These are phyloP conservation scores for Lactarius akahatsu DNA, from an alignment of 768 basidiomycete species.

Conservation along the genomic window DNA sequence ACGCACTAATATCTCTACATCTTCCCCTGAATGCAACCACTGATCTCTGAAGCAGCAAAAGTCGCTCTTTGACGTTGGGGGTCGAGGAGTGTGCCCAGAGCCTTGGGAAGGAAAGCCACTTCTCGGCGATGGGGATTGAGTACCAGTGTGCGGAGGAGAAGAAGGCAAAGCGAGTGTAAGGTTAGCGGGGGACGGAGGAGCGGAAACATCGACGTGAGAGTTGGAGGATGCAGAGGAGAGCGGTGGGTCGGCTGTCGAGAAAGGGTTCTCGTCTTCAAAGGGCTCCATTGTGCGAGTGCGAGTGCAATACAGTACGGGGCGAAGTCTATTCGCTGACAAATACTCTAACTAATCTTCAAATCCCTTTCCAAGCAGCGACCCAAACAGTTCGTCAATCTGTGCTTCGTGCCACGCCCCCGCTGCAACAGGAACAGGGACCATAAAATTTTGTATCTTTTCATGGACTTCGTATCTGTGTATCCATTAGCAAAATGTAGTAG, in stretches of 20 bases:
- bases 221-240: constrained; percentile 52
- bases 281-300: constrained; percentile 34
- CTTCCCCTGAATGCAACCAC: constrained; percentile 78
- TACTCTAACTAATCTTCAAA: constrained; percentile 24
- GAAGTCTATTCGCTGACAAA: constrained; percentile 14
- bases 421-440: constrained; percentile 74
- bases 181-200: constrained; percentile 54
- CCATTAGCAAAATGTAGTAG: background rate
- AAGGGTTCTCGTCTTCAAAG: constrained; percentile 46
- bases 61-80: constrained; percentile 64
- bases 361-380: constrained; percentile 78
- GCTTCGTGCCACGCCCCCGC: constrained; percentile 87
- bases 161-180: constrained; percentile 46
- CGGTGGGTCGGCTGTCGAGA: constrained; percentile 38
- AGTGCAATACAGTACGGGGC: background rate
- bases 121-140: constrained; percentile 34
- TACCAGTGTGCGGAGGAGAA: constrained; percentile 35
- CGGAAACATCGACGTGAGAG: constrained; percentile 54
- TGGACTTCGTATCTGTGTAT: constrained; percentile 79
- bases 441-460: constrained; percentile 95
- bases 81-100: constrained; percentile 49
- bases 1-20: constrained; percentile 75
- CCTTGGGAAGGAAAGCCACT: constrained; percentile 57
- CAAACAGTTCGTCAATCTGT: constrained; percentile 93
- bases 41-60: constrained; percentile 77